These are phyloP conservation scores for Maudiozyma serrabonitensis DNA, from an alignment of 805 yeast species.

Conservation along the genomic window DNA sequence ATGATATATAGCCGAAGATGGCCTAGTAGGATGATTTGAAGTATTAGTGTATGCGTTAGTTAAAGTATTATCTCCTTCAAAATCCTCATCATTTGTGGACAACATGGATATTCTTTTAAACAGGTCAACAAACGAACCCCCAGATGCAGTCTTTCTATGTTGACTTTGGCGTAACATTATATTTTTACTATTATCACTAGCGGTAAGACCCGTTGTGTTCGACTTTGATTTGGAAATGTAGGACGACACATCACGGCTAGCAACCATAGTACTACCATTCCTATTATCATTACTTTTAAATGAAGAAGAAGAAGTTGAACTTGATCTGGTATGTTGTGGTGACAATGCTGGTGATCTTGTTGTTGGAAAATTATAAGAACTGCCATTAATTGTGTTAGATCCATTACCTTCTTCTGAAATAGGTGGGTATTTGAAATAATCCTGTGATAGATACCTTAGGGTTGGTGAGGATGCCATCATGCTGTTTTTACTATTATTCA, in stretches of 20 bases:
- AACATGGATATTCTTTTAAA: constrained; percentile 25
- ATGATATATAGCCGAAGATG: constrained; percentile 24
- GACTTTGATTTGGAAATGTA: not conserved
- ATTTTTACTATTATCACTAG: not conserved
- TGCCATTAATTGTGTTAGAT: not conserved
- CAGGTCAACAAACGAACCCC: constrained; percentile 29
- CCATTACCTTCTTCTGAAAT: not conserved
- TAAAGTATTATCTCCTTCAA: not conserved
- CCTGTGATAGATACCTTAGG: not conserved
- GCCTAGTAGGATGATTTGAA: constrained; percentile 22
- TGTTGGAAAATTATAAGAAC: not conserved
- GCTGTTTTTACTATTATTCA: not conserved
- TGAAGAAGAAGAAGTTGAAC: not conserved
- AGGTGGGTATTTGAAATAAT: constrained; percentile 1
- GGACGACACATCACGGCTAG: not conserved
- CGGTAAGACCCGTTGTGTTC: not conserved
- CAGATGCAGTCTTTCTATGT: constrained; percentile 25
- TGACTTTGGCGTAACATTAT: not conserved
- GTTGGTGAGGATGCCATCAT: not conserved
- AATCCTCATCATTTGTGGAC: constrained; percentile 10
- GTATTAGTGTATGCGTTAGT: not conserved
- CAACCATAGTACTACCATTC: not conserved
- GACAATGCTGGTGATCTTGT: not conserved
- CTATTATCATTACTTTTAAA: not conserved
- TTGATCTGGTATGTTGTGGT: not conserved